Base-by-base conservation (phyloP, 495 filamentous ascomycete species). In the Astrothelium subdiscretum region DNA sequence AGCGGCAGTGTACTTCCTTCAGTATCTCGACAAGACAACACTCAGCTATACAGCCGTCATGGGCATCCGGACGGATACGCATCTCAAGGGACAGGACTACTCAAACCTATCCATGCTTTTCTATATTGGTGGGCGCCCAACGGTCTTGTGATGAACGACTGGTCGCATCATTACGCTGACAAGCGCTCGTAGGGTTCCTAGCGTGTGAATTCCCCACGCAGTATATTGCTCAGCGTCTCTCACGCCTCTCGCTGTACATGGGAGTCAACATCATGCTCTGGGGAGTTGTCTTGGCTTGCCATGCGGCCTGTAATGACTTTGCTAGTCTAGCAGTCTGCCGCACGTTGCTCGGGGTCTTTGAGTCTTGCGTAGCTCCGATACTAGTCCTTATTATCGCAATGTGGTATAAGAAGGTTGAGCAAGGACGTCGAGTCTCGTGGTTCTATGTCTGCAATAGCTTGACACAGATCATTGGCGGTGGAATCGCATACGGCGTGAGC, bases 1-100 rank as follows among this genome's bases (percentile, higher is more conserved):
- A 3, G 59, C 62, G 18, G 40, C 32, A 15, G 59, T 61, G 15
- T 66, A 31, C 35, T 59, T 52, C 59, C 62, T 65, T 1, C 67
- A 71, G 58, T 71, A 69, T 63, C 57, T 69, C 11, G 69, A 71
- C 65, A 71, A 71, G 62, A 71, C 64, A 31, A 66, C 66, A n/a
- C 27, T 71, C 27, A 62, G 51, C 26, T 71, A 71, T 43, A 59
- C 69, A 4, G 54, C 59, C 24, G 65, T 69, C 27, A 69, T 69
- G 67, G 65, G 48, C 32, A 63, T 71, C 38, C 62, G 60, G 15
- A 62, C 51, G 18, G 60, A 64, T 15, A 60, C 63, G 38, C 54
- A 67, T 54, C 58, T 60, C 15, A 20, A 62, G 42, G 44, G 66
- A 64, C 67, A 66, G 59, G 44, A 66, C 58, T 62, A 63, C 61